These are phyloP conservation scores for Lithospermum erythrorhizon DNA, from an alignment of 257 asterid species.

Conservation along the genomic window DNA sequence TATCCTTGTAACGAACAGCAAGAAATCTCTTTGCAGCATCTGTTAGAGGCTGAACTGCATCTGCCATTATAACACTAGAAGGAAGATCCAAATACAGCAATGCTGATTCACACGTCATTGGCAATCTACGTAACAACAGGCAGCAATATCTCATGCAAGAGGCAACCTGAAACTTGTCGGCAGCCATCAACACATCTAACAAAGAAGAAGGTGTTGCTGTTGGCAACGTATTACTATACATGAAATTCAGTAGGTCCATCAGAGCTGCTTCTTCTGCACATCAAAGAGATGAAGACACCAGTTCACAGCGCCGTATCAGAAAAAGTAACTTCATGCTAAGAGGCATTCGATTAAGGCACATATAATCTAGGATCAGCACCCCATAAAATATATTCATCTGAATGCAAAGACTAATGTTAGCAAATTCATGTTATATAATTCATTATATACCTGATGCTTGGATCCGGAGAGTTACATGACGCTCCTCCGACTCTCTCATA, in stretches of 20 bases:
- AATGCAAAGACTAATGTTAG: not conserved
- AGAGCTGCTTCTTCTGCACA: slow-evolving; percentile 82
- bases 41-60: slow-evolving; percentile 58
- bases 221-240: slow-evolving; percentile 61
- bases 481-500: slow-evolving; percentile 49
- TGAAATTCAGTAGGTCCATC: slow-evolving; percentile 73
- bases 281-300: not conserved
- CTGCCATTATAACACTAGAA: slow-evolving; percentile 51
- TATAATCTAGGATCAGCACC: no score
- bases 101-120: slow-evolving; percentile 83
- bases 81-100: slow-evolving; percentile 91
- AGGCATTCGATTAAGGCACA: not conserved
- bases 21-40: slow-evolving; percentile 74
- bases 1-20: slow-evolving; percentile 61
- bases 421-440: not conserved
- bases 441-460: slow-evolving; percentile 53
- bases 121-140: slow-evolving; percentile 38
- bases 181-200: slow-evolving; percentile 80
- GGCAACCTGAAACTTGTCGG: slow-evolving; percentile 78
- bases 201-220: slow-evolving; percentile 49
- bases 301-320: not conserved
- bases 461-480: slow-evolving; percentile 45
- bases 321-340: not conserved
- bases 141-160: slow-evolving; percentile 92
- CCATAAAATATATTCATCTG: no score